A percentile compares a stretch with the other conserved stretches of the same genome.
phyloP scores from a whole-genome alignment of 192 early-diverging fungal species.

The Backusella macrospora region DNA sequence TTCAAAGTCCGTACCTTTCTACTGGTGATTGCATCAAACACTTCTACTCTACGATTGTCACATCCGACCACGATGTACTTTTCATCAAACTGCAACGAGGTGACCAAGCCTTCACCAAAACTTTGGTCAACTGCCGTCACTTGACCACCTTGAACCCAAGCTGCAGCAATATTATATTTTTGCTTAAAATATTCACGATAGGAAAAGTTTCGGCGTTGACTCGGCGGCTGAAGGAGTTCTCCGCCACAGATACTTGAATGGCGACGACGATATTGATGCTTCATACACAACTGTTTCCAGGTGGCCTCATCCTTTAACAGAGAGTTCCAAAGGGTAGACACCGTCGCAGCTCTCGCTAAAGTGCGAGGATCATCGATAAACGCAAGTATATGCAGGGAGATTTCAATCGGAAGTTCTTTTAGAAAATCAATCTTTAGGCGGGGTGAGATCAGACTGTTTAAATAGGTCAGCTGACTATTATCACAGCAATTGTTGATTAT shows the following conservation, averaged over 20 bases:
- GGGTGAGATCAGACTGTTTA: slow-evolving; percentile 54
- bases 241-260: slow-evolving; percentile 32
- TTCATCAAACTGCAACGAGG: slow-evolving; percentile 93
- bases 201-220: slow-evolving; percentile 35
- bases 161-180: slow-evolving; percentile 53
- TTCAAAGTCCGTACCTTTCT: slow-evolving; percentile 67
- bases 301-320: slow-evolving; percentile 52
- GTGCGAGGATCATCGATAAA: slow-evolving; percentile 82
- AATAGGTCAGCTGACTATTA: slow-evolving; percentile 50
- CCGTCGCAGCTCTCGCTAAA: slow-evolving; percentile 72
- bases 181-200: slow-evolving; percentile 59
- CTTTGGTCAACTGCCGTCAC: slow-evolving; percentile 57
- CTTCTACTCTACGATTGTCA: slow-evolving; percentile 92
- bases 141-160: slow-evolving; percentile 54
- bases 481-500: slow-evolving; percentile 49
- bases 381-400: slow-evolving; percentile 78
- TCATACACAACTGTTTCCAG: slow-evolving; percentile 44
- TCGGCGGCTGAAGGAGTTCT: slow-evolving; percentile 33
- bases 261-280: slow-evolving; percentile 38
- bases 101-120: slow-evolving; percentile 72
- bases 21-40: slow-evolving; percentile 89
- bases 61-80: slow-evolving; percentile 93
- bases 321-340: slow-evolving; percentile 60
- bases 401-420: slow-evolving; percentile 71
- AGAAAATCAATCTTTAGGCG: slow-evolving; percentile 90